Conservation (phyloP, 176 grass and related monocot genomes). For the sorghum (Sorghum bicolor) region DNA sequence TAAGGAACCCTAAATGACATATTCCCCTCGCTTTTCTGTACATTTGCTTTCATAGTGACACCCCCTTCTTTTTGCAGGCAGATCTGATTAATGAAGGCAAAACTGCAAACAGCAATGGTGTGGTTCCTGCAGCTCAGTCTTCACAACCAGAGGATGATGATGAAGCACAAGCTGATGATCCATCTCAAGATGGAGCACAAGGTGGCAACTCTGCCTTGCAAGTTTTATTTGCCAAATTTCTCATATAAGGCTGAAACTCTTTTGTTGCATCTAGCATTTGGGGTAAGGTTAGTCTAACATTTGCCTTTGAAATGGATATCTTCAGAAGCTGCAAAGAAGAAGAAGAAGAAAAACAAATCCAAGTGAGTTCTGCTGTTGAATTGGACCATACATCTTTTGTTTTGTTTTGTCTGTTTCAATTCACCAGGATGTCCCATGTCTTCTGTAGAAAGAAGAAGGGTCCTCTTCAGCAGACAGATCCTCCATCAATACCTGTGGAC, state of each 20-base stretch:
- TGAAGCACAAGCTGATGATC: constrained; percentile 36
- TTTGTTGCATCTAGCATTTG: constrained; percentile 20
- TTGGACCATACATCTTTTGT: background rate
- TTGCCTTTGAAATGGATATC: constrained; percentile 21
- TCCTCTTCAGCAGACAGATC: constrained; percentile 73
- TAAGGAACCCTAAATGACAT: background rate
- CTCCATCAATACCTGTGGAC: constrained; percentile 84
- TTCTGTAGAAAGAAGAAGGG: constrained; percentile 80
- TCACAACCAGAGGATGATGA: constrained; percentile 48
- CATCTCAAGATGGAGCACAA: constrained; percentile 48
- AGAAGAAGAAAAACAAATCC: constrained; percentile 85
- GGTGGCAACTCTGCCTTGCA: constrained; percentile 34
- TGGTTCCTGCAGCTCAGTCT: constrained; percentile 18
- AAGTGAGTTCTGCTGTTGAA: constrained; percentile 44
- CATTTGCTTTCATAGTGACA: background rate
- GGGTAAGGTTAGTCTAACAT: constrained; percentile 2
- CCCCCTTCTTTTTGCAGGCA: background rate
- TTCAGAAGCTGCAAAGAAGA: constrained; percentile 65
- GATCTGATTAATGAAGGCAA: constrained; percentile 39
- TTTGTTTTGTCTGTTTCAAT: constrained; percentile 24
- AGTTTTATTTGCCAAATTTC: background rate
- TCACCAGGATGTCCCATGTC: background rate
- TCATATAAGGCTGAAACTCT: constrained; percentile 3
- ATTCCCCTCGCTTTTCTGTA: background rate
- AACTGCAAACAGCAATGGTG: constrained; percentile 22